Evolutionary conservation across 768 basidiomycete species (phyloP), one percentile per base, ranked within the genome.

Genomic region (Trametes cinnabarina): DNA sequence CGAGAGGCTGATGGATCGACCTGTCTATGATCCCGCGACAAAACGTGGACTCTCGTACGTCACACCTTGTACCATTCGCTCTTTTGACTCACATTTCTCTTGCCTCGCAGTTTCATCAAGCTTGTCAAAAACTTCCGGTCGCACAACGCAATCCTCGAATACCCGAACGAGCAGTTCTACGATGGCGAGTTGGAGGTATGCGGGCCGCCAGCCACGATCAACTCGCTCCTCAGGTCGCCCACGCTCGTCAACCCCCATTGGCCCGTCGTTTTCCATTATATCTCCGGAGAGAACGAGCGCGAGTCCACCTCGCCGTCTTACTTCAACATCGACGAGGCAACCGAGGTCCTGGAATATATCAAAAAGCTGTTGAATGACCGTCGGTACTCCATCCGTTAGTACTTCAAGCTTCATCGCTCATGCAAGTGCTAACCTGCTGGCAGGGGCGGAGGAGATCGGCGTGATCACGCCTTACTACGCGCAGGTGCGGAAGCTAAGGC

Each of bases 81-180:
- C n/a, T n/a, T n/a, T n/a, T n/a, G n/a, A n/a, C n/a, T n/a, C n/a
- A n/a, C n/a, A n/a, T n/a, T n/a, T n/a, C n/a, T n/a, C n/a, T n/a
- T n/a, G n/a, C n/a, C n/a, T n/a, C n/a, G n/a, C 17, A 65, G 64
- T 10, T 60, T 46, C 20, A 41, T 61, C 30, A 65, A 65, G 51
- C 73, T 86, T 10, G 64, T 82, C 35, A 82, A 82, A 68, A 83
- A 85, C 67, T 85, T 80, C 73, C 66, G 84, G 11, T 84, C 81
- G 3, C 84, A 86, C 61, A 69, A 71, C 3, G 73, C 74, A 8
- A 86, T 88, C 43, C 69, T 87, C 19, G 55, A 73, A 3, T 86
- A 81, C 69, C 77, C 85, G 1, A 87, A 87, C 60, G 68, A 77
- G n/a, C 58, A 64, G 47, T 74, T 78, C 60, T 78, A 78, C 62